phyloP scores from a whole-genome alignment of 768 basidiomycete species.

The Mycena vitilis region DNA sequence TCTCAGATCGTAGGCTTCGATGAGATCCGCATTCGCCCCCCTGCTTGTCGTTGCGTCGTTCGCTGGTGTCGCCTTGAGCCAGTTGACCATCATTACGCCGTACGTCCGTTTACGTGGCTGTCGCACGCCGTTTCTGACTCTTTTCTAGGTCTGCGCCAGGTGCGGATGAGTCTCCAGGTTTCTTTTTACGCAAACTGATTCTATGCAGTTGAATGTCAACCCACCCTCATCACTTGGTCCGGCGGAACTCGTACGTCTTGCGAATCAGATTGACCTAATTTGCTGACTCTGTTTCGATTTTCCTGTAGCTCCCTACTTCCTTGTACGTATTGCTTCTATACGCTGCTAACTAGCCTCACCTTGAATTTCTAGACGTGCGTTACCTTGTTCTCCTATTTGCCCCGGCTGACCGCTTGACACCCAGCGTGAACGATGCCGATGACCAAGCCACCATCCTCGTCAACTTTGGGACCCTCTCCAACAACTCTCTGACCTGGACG shows the following conservation, averaged over 20 bases:
- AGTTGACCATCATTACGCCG: slow-evolving; percentile 34
- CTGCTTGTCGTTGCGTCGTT: slow-evolving; percentile 21
- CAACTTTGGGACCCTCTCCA: slow-evolving; percentile 13
- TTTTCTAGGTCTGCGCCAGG: slow-evolving; percentile 27
- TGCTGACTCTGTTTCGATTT: neutral
- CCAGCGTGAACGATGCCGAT: slow-evolving; percentile 18
- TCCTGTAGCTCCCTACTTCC: slow-evolving; percentile 22
- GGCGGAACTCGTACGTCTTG: slow-evolving; percentile 31
- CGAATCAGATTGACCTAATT: neutral
- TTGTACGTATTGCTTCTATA: slow-evolving; percentile 14
- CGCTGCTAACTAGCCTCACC: neutral
- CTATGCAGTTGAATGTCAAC: slow-evolving; percentile 19
- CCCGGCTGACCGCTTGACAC: neutral
- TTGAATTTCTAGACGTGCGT: slow-evolving; percentile 19
- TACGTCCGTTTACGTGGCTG: slow-evolving; percentile 19
- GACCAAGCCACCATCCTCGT: slow-evolving; percentile 7
- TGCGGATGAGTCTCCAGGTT: neutral
- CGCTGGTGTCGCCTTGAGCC: slow-evolving; percentile 22
- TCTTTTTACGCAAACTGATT: slow-evolving; percentile 11
- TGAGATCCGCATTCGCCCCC: slow-evolving; percentile 25
- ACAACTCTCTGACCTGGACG: slow-evolving; percentile 25
- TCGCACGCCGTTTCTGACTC: slow-evolving; percentile 1
- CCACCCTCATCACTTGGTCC: slow-evolving; percentile 19
- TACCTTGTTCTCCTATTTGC: neutral
- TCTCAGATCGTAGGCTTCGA: slow-evolving; percentile 22